These are phyloP conservation scores for Exophiala aquamarina DNA, from an alignment of 2,329 filamentous ascomycete species.

Conservation along the genomic window DNA sequence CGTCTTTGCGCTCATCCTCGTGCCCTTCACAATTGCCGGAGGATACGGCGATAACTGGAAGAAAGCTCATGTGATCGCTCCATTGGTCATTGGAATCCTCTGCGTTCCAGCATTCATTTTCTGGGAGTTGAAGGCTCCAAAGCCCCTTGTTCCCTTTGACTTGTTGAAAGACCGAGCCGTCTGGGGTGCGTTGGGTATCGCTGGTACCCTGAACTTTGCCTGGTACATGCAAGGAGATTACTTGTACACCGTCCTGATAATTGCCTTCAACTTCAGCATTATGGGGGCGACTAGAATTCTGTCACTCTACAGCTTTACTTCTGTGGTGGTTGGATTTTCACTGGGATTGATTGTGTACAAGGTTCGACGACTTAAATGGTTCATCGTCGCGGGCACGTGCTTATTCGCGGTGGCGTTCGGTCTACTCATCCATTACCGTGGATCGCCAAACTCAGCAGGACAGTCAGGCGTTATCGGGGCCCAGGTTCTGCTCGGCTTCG, in stretches of 20 bases:
- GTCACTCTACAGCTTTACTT: slow-evolving; percentile 59
- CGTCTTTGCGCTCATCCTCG: slow-evolving; percentile 53
- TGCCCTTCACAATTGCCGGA: slow-evolving; percentile 59
- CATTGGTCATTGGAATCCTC: slow-evolving; percentile 52
- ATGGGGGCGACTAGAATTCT: slow-evolving; percentile 59
- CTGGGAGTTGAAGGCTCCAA: slow-evolving; percentile 53
- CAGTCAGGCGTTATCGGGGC: slow-evolving; percentile 62
- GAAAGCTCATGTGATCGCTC: slow-evolving; percentile 51
- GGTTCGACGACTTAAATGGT: slow-evolving; percentile 61
- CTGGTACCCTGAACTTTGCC: slow-evolving; percentile 54
- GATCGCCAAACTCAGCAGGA: slow-evolving; percentile 43
- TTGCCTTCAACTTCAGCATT: slow-evolving; percentile 61
- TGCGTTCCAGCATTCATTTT: slow-evolving; percentile 51
- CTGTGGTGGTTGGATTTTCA: slow-evolving; percentile 58
- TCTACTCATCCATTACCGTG: slow-evolving; percentile 64
- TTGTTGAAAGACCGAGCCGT: slow-evolving; percentile 64
- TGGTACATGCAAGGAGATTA: slow-evolving; percentile 67
- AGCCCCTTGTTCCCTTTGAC: slow-evolving; percentile 60
- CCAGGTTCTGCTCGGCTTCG: slow-evolving; percentile 62
- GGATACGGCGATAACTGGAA: slow-evolving; percentile 51
- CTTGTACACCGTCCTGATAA: slow-evolving; percentile 62
- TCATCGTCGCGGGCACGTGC: slow-evolving; percentile 60
- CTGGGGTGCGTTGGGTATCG: slow-evolving; percentile 64
- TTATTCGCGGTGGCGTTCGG: slow-evolving; percentile 67
- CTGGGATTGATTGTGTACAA: slow-evolving; percentile 59